Base-by-base conservation (phyloP, 2,329 filamentous ascomycete species). In the Massarina eburnea region DNA sequence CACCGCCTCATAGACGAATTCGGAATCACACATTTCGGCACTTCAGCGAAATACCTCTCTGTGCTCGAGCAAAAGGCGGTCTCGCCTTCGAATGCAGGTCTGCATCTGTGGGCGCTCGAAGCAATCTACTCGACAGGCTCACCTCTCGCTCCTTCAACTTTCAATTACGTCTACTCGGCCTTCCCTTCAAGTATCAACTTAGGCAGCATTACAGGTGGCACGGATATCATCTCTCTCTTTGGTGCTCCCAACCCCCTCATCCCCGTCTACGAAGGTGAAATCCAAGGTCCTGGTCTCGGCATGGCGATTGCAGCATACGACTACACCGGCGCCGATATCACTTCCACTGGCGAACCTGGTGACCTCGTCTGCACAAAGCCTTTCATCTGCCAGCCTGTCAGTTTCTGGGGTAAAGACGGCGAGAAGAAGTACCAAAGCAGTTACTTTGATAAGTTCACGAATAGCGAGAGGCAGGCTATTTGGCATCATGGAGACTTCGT, bases 401-500 rank as follows among this genome's bases (percentile, higher is more conserved):
- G 85, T 49, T 99, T 97, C 73, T 97, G 89, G 79, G 90, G 89
- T 2, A 62, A 77, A 4, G 77, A 77, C 1, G 89, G 89, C 26
- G 80, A 84, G 30, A 78, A 76, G n/a, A 91, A 91, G 68, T 97
- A 97, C 72, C 77, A 79, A 38, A 80, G 82, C 22, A 89, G 86
- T 45, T 99, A 99, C 71, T 99, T 99, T 61, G 88, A 94, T 51
- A 82, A 84, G 6, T 97, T 96, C 66, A 74, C 79, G 0, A 74
- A 76, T 1, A 48, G 52, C 6, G 45, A 55, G 4, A 52, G 52
- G 1, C 49, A 65, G n/a, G 65, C 74, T 1, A 78, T 89, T 12
- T 97, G 94, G 94, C 91, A 96, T 64, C 92, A 99, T 63, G 92
- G 92, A 22, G 94, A 99, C 71, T 97, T 96, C 64, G 82, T 96